Percentiles rank a stretch among this genome's conserved stretches.
phyloP scores from a whole-genome alignment of 345 rosid genomes.

The Salix purpurea region DNA sequence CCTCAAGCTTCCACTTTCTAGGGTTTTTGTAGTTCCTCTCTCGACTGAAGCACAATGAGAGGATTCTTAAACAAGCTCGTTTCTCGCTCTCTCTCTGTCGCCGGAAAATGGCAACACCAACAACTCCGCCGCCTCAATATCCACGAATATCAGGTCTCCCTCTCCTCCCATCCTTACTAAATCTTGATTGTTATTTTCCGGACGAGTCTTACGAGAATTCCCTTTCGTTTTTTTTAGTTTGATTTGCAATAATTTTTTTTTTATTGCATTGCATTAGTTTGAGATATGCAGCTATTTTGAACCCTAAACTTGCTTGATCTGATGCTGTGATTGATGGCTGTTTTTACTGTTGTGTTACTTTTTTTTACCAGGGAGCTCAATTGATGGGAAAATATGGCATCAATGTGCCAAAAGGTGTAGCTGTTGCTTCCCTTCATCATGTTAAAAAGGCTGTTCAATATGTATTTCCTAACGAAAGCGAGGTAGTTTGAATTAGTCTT shows the following conservation, averaged over 20 bases:
- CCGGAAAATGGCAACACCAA: conserved; percentile 83
- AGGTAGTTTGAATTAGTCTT: conserved; percentile 37
- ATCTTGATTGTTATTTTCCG: neutral
- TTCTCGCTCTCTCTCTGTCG: conserved; percentile 69
- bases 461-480: conserved; percentile 61
- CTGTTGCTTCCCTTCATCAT: conserved; percentile 65
- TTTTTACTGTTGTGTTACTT: neutral
- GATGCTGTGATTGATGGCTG: neutral
- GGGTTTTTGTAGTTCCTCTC: neutral
- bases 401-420: conserved; percentile 88
- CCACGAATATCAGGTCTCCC: conserved; percentile 87
- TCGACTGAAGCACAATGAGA: conserved; percentile 44
- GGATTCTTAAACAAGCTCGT: conserved; percentile 71
- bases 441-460: conserved; percentile 52
- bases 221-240: neutral
- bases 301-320: neutral
- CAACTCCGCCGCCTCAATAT: conserved; percentile 98
- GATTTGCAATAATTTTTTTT: neutral
- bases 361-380: conserved; percentile 67
- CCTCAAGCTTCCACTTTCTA: neutral
- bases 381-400: conserved; percentile 89
- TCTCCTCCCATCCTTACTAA: neutral
- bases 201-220: neutral
- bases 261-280: neutral
- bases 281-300: neutral